Evolutionary conservation across 1,284 basidiomycete species (phyloP).

Genomic region (Rhodotorula mucilaginosa): DNA sequence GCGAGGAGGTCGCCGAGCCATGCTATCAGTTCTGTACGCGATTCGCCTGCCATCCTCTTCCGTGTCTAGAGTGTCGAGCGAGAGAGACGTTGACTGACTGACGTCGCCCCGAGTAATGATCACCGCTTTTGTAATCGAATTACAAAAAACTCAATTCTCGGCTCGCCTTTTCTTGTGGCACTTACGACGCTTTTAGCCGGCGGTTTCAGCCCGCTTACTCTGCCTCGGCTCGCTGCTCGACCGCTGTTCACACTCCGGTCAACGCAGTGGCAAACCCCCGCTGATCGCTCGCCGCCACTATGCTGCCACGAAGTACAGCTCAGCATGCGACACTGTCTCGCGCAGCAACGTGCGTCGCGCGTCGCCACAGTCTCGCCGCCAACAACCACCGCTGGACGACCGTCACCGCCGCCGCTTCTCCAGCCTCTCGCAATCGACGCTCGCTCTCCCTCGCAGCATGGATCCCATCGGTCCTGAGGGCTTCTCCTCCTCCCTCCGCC

Average conservation of each 20-base stretch:
- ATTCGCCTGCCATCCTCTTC: constrained; percentile 34
- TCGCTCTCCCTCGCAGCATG: constrained; percentile 10
- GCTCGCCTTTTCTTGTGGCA: too few species aligned
- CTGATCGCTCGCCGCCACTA: not conserved
- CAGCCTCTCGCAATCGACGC: constrained; percentile 15
- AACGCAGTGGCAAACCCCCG: too few species aligned
- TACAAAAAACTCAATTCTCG: too few species aligned
- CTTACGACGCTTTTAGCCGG: too few species aligned
- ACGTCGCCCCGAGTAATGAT: not conserved
- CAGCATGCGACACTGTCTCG: not conserved
- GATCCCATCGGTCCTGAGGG: constrained; percentile 2
- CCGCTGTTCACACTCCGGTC: too few species aligned
- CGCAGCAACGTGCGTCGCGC: not conserved
- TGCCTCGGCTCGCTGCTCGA: too few species aligned
- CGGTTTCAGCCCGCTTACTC: not conserved
- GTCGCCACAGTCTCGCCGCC: too few species aligned
- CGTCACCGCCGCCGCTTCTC: not conserved
- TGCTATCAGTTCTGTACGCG: constrained; percentile 76
- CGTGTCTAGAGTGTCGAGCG: not conserved
- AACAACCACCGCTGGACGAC: too few species aligned
- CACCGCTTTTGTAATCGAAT: too few species aligned
- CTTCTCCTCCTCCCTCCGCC: not conserved
- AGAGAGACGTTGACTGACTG: not conserved
- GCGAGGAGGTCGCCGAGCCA: constrained; percentile 95
- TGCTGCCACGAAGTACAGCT: constrained; percentile 4